Percentiles rank a stretch among this genome's conserved stretches.
Evolutionary conservation across 1,284 basidiomycete genomes (phyloP).

Genomic region (Leccinum subrobustum): DNA sequence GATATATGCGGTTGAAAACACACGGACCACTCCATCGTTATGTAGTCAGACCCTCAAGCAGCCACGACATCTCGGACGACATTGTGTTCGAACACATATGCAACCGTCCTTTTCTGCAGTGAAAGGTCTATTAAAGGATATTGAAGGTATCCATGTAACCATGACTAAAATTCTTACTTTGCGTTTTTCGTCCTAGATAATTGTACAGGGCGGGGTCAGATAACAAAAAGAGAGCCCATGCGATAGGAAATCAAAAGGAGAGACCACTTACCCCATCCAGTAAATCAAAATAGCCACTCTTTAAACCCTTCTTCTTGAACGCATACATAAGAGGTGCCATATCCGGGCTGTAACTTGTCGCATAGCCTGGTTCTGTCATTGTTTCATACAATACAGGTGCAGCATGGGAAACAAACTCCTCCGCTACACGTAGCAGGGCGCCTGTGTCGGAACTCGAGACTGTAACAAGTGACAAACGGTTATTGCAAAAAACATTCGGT

Average conservation of each 20-base stretch:
- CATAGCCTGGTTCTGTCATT: conserved; percentile 26
- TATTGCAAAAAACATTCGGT: conserved; percentile 28
- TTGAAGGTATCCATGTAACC: background rate
- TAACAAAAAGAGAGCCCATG: conserved; percentile 6
- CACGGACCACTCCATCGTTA: conserved; percentile 69
- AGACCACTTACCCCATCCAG: background rate
- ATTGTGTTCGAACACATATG: conserved; percentile 79
- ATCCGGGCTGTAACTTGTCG: conserved; percentile 16
- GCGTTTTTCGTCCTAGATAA: conserved; percentile 10
- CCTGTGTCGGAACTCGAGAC: conserved; percentile 13
- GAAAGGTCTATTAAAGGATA: conserved; percentile 15
- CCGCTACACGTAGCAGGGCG: conserved; percentile 10
- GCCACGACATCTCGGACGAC: conserved; percentile 73
- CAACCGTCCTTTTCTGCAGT: conserved; percentile 88
- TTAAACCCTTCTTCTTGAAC: conserved; percentile 17
- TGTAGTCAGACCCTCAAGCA: conserved; percentile 77
- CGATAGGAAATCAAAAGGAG: background rate
- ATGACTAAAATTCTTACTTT: conserved; percentile 9
- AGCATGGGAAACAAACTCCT: conserved; percentile 17
- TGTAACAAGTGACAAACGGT: conserved; percentile 29
- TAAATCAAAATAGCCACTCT: conserved; percentile 17
- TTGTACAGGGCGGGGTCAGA: background rate
- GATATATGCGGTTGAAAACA: conserved; percentile 14
- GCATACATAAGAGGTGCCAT: conserved; percentile 29
- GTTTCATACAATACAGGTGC: conserved; percentile 23